phyloP scores from a whole-genome alignment of 2,329 filamentous ascomycete species.

The Phoma sp. region DNA sequence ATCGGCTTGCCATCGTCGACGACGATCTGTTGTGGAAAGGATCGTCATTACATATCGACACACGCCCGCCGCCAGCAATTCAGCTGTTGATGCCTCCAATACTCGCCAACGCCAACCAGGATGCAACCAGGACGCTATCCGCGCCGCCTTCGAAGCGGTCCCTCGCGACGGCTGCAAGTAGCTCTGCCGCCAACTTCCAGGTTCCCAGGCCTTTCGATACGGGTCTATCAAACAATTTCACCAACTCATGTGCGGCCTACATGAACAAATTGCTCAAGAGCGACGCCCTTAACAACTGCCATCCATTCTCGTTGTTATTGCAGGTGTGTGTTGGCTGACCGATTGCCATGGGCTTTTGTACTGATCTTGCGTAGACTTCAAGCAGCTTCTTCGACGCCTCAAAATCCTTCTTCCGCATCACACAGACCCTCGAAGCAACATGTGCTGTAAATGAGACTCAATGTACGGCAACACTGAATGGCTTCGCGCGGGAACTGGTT shows the following conservation, averaged over 20 bases:
- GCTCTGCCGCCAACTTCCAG: slow-evolving; percentile 27
- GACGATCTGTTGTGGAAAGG: slow-evolving; percentile 39
- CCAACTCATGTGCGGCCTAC: slow-evolving; percentile 67
- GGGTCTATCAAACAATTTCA: slow-evolving; percentile 60
- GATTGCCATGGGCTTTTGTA: neutral
- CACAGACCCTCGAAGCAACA: slow-evolving; percentile 77
- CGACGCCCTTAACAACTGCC: slow-evolving; percentile 72
- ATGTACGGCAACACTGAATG: slow-evolving; percentile 70
- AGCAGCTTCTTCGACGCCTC: slow-evolving; percentile 81
- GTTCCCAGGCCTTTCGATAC: slow-evolving; percentile 56
- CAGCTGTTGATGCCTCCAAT: slow-evolving; percentile 45
- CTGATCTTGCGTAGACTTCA: slow-evolving; percentile 68
- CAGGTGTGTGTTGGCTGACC: slow-evolving; percentile 60
- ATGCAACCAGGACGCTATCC: slow-evolving; percentile 30
- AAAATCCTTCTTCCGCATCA: slow-evolving; percentile 73
- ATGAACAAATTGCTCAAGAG: slow-evolving; percentile 71
- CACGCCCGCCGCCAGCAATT: slow-evolving; percentile 34
- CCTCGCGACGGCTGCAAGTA: slow-evolving; percentile 32
- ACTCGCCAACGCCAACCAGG: slow-evolving; percentile 28
- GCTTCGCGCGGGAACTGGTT: slow-evolving; percentile 70
- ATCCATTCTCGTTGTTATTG: slow-evolving; percentile 83
- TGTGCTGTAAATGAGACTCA: slow-evolving; percentile 70
- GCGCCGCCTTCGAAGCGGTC: slow-evolving; percentile 33
- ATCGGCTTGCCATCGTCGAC: slow-evolving; percentile 35
- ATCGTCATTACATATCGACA: slow-evolving; percentile 40